A percentile compares a stretch with the other conserved stretches of the same genome.
These are phyloP conservation scores for Mycena sp. DNA, from an alignment of 1,284 basidiomycete species.

Conservation along the genomic window DNA sequence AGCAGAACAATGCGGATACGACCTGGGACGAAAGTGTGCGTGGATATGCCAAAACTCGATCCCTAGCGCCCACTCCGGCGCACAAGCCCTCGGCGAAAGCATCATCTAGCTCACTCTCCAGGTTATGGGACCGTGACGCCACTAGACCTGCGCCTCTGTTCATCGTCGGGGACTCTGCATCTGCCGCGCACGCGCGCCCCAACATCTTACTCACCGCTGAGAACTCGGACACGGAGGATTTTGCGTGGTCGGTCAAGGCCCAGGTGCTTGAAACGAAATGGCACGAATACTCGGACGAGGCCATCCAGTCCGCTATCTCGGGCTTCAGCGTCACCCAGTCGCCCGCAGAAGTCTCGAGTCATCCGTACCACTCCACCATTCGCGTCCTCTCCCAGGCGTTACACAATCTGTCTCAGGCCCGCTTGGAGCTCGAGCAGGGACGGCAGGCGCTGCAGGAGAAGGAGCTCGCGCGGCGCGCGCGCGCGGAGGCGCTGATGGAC, in stretches of 20 bases:
- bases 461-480: constrained; percentile 57
- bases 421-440: constrained; percentile 70
- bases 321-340: constrained; percentile 52
- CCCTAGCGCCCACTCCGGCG: constrained; percentile 11
- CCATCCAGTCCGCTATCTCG: constrained; percentile 69
- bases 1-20: constrained; percentile 46
- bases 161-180: constrained; percentile 60
- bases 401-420: constrained; percentile 61
- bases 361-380: constrained; percentile 73
- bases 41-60: constrained; percentile 51
- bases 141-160: constrained; percentile 57
- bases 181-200: constrained; percentile 28
- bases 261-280: constrained; percentile 70
- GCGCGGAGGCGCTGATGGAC: constrained; percentile 61
- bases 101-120: constrained; percentile 33
- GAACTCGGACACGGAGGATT: constrained; percentile 38
- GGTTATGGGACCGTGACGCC: constrained; percentile 46
- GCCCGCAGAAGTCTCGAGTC: constrained; percentile 53
- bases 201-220: constrained; percentile 45
- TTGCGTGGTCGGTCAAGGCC: constrained; percentile 40
- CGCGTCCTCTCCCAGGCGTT: constrained; percentile 76
- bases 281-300: constrained; percentile 78
- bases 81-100: constrained; percentile 44
- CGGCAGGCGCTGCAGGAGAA: constrained; percentile 63
- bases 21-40: constrained; percentile 71